Conservation (phyloP, 2,329 filamentous ascomycete genomes). For the Microascus cirrosus region DNA sequence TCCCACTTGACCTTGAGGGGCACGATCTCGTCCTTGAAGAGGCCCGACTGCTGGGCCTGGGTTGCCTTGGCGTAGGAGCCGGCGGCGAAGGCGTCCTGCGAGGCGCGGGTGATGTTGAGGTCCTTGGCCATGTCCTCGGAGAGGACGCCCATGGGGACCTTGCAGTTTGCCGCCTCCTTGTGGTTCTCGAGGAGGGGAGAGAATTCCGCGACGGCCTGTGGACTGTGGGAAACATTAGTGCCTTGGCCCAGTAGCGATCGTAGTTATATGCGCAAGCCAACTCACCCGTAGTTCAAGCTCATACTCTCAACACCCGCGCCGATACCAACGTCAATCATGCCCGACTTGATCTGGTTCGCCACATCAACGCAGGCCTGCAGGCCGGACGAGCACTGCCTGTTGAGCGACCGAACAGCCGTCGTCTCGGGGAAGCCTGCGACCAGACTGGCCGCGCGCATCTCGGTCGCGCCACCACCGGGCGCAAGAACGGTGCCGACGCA, state of each 20-base stretch:
- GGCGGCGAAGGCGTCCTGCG: conserved; percentile 92
- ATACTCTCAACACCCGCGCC: conserved; percentile 96
- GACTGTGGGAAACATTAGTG: conserved; percentile 31
- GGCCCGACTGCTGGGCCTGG: conserved; percentile 74
- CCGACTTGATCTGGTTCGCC: conserved; percentile 79
- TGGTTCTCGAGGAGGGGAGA: conserved; percentile 76
- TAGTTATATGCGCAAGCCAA: conserved; percentile 5
- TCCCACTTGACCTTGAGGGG: conserved; percentile 80
- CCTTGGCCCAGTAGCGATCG: neutral
- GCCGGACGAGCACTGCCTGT: conserved; percentile 89
- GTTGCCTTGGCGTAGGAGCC: conserved; percentile 81
- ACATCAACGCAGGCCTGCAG: conserved; percentile 89
- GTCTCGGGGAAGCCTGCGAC: conserved; percentile 83
- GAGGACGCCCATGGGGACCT: conserved; percentile 89
- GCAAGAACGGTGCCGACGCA: conserved; percentile 84
- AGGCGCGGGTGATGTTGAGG: conserved; percentile 55
- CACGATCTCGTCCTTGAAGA: conserved; percentile 85
- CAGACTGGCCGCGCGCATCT: conserved; percentile 86
- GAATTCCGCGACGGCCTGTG: conserved; percentile 82
- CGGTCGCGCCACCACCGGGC: conserved; percentile 87
- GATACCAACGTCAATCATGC: conserved; percentile 92
- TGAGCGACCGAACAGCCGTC: conserved; percentile 76
- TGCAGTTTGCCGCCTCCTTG: conserved; percentile 84
- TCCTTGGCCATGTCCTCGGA: conserved; percentile 94
- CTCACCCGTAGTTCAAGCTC: conserved; percentile 80